Evolutionary conservation across 2,329 filamentous ascomycete genomes (phyloP), one percentile per base, ranked within the genome.

Genomic region (Penicillium occitanis): DNA sequence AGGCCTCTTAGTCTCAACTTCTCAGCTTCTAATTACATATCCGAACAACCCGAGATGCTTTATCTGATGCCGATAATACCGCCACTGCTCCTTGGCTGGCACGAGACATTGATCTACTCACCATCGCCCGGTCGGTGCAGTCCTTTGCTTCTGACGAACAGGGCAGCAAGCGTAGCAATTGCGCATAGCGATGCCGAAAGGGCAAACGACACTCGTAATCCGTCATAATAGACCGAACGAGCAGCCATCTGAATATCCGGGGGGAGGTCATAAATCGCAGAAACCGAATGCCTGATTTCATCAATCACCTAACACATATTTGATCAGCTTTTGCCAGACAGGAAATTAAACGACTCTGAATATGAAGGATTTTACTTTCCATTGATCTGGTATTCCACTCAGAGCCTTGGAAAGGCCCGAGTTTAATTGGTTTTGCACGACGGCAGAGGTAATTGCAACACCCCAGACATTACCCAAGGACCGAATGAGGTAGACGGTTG

Each of bases 401-500:
- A 89, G 77, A 69, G 82, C 86, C 67, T 78, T 76, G 5, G 84
- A 83, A 30, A 90, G 79, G 67, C 82, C 80, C 70, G 81, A 76
- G 70, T 81, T 85, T 69, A 90, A 80, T 64, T 84, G 85, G 65
- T 86, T 89, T 75, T 90, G 87, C 40, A 88, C 80, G 53, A 90
- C 86, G 6, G 87, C 83, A 8, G 87, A 87, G 0, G 86, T 86
- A 42, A 87, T 79, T 0, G 87, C 87, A 1, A 90, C 87, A 10
- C 87, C 87, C 83, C 86, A 89, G 17, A 90, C 87, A 0, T 83
- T 85, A 1, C 87, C 87, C 2, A 90, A 76, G 0, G 86, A 89
- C 30, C 87, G 84, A 51, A 90, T 83, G 22, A 90, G 81, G 72
- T 90, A 90, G 6, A 88, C 84, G 0, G 85, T 88, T 1, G 86